These are phyloP conservation scores for Tuber microsphaerosporum DNA, from an alignment of 495 filamentous ascomycete genomes.

Conservation along the genomic window DNA sequence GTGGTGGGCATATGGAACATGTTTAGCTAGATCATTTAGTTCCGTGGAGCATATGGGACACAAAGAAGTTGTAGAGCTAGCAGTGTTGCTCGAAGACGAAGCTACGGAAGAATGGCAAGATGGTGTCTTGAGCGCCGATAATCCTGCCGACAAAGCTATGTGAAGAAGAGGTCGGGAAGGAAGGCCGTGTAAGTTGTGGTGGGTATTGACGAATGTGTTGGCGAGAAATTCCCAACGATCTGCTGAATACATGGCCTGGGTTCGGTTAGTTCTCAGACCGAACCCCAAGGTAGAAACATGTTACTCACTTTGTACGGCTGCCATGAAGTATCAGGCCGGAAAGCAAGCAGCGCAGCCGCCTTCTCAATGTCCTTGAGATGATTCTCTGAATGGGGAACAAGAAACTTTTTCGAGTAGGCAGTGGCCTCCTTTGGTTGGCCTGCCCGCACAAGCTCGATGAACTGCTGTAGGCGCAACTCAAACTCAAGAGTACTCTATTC, in stretches of 20 bases:
- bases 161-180: slow-evolving; percentile 79
- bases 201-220: slow-evolving; percentile 73
- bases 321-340: slow-evolving; percentile 53
- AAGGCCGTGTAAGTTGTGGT: slow-evolving; percentile 79
- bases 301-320: slow-evolving; percentile 57
- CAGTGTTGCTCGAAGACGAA: slow-evolving; percentile 50
- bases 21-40: slow-evolving; percentile 79
- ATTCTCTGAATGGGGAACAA: slow-evolving; percentile 58
- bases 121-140: slow-evolving; percentile 92
- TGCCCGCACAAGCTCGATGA: slow-evolving; percentile 76
- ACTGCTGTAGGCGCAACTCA: slow-evolving; percentile 90
- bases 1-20: slow-evolving; percentile 89
- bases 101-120: slow-evolving; percentile 71
- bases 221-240: slow-evolving; percentile 69
- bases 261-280: not conserved
- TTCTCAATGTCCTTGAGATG: slow-evolving; percentile 62
- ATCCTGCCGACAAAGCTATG: slow-evolving; percentile 80
- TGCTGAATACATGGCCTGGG: slow-evolving; percentile 62
- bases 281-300: not conserved
- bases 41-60: slow-evolving; percentile 95
- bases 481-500: slow-evolving; percentile 79
- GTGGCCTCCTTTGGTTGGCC: slow-evolving; percentile 67
- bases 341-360: slow-evolving; percentile 74
- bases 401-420: slow-evolving; percentile 69
- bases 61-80: slow-evolving; percentile 57